Evolutionary conservation across 352 stramenopile genomes (phyloP).

Genomic region (Phytophthora kernoviae): DNA sequence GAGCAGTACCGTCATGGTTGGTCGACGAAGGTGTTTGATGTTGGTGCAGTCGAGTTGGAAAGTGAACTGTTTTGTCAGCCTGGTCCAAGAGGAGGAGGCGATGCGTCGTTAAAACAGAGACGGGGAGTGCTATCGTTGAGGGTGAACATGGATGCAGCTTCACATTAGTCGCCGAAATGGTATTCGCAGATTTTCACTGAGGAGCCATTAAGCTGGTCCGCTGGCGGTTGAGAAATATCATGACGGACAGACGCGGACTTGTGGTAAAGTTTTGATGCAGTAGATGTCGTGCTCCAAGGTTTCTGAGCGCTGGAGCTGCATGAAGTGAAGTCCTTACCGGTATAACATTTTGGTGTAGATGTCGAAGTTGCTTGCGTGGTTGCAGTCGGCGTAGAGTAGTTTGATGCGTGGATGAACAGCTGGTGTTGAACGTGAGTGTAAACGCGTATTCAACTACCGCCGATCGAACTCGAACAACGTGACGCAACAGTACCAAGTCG

Average conservation of each 20-base stretch:
- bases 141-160: constrained; percentile 1
- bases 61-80: constrained; percentile 17
- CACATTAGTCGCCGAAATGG: constrained; percentile 2
- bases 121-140: background rate
- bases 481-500: constrained; percentile 9
- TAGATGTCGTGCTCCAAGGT: background rate
- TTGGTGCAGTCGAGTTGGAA: constrained; percentile 9
- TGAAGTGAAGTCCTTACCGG: too few relatives aligned
- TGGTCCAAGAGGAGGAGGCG: background rate
- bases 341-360: background rate
- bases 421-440: background rate
- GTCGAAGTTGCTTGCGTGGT: constrained; percentile 23
- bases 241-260: too few relatives aligned
- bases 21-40: background rate
- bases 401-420: constrained; percentile 4
- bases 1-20: constrained; percentile 39
- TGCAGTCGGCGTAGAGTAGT: constrained; percentile 9
- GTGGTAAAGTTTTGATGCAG: background rate
- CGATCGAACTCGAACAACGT: too few relatives aligned
- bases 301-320: too few relatives aligned
- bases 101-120: constrained; percentile 16
- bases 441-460: too few relatives aligned
- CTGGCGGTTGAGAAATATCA: too few relatives aligned
- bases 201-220: too few relatives aligned
- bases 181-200: too few relatives aligned